Conservation (phyloP, 805 yeast species). For the Pichia deserticola region DNA sequence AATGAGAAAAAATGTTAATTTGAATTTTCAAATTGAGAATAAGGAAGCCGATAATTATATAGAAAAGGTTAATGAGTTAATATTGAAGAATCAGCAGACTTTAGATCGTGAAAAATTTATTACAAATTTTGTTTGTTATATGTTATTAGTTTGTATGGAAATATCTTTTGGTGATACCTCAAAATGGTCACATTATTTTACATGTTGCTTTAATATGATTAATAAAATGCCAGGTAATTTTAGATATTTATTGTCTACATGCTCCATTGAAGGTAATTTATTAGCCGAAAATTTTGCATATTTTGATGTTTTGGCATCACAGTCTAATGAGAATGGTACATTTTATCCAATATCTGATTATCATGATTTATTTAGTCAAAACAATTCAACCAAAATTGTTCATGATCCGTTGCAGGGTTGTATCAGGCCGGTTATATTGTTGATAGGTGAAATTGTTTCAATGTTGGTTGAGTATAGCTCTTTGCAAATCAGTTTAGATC, state of each 20-base stretch:
- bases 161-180: constrained; percentile 27
- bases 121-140: constrained; percentile 22
- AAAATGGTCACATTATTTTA: constrained; percentile 30
- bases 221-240: constrained; percentile 23
- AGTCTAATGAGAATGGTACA: constrained; percentile 32
- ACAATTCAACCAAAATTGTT: constrained; percentile 10
- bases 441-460: constrained; percentile 34
- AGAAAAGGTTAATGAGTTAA: constrained; percentile 8
- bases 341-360: constrained; percentile 29
- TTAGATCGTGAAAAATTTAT: constrained; percentile 18
- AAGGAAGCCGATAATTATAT: constrained; percentile 16
- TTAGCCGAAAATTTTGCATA: constrained; percentile 32
- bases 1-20: constrained; percentile 14
- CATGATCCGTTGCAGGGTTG: constrained; percentile 38
- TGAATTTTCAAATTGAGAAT: constrained; percentile 18
- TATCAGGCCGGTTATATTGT: constrained; percentile 29
- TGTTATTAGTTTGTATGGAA: constrained; percentile 27
- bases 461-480: constrained; percentile 19
- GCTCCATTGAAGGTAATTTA: constrained; percentile 29
- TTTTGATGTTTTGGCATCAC: constrained; percentile 34
- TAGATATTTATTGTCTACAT: constrained; percentile 20
- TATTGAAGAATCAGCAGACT: constrained; percentile 6
- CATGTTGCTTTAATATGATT: constrained; percentile 21
- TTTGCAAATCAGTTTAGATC: constrained; percentile 14
- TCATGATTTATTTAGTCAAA: constrained; percentile 21